Conservation (phyloP, 2,329 filamentous ascomycete species). For the Gyromitra esculenta region DNA sequence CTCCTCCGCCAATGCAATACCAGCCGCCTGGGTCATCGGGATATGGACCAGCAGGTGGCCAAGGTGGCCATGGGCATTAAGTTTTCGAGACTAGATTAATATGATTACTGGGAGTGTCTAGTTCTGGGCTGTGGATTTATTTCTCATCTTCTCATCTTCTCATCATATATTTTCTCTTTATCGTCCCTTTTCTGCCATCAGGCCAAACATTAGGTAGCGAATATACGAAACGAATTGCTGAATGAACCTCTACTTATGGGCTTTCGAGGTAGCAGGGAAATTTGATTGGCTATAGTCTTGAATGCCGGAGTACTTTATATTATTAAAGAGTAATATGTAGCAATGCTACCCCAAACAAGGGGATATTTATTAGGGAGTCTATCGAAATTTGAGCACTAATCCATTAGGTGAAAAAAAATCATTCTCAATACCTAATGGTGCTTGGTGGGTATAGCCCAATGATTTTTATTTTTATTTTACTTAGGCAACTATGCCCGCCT, state of each 20-base stretch:
- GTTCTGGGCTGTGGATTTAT: conserved; percentile 18
- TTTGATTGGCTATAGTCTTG: neutral
- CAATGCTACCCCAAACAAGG: no score
- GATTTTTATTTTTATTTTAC: no score
- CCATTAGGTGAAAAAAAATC: no score
- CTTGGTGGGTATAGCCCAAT: no score
- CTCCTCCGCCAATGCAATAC: conserved; percentile 50
- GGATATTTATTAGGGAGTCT: no score
- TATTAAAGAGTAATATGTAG: no score
- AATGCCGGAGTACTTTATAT: no score
- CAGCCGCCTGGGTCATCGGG: conserved; percentile 42
- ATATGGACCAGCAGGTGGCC: conserved; percentile 31
- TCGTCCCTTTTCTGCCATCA: conserved; percentile 4
- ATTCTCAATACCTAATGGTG: no score
- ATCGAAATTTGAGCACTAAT: no score
- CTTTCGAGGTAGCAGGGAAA: neutral
- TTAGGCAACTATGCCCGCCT: no score
- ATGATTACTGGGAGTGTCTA: conserved; percentile 11
- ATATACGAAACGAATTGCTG: conserved; percentile 21
- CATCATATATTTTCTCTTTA: conserved; percentile 1
- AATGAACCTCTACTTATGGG: neutral
- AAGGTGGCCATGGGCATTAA: conserved; percentile 32
- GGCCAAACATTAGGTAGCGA: conserved; percentile 23
- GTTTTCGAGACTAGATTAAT: conserved; percentile 39
- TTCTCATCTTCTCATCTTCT: conserved; percentile 22